Conservation (phyloP, 805 yeast genomes). For the Pichia occidentalis region DNA sequence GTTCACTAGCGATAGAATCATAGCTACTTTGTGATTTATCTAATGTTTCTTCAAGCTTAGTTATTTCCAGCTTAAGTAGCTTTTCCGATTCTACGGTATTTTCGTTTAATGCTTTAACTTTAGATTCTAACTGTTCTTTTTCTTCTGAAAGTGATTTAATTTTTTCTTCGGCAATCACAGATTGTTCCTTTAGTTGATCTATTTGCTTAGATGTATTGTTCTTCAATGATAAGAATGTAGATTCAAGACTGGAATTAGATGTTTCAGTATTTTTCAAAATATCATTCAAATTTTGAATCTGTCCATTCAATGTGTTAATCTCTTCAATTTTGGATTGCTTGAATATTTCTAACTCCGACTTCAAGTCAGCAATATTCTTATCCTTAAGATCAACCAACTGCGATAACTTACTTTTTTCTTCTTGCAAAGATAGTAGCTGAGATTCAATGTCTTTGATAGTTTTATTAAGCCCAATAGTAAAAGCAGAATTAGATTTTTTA, state of each 20-base stretch:
- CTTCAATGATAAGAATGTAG: not conserved
- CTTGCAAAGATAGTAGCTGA: not conserved
- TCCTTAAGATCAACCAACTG: not conserved
- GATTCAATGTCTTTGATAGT: not conserved
- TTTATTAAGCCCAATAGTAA: not conserved
- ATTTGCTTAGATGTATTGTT: conserved; percentile 1
- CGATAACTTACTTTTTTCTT: conserved; percentile 1
- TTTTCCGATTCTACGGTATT: not conserved
- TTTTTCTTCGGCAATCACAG: not conserved
- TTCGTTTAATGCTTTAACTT: not conserved
- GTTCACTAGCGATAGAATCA: not conserved
- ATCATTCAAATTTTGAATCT: conserved; percentile 2
- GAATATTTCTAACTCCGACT: not conserved
- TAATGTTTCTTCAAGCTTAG: not conserved
- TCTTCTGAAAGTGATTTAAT: not conserved
- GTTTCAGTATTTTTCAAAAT: conserved; percentile 2
- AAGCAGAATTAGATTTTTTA: not conserved
- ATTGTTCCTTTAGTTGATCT: conserved; percentile 1
- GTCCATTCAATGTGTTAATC: not conserved
- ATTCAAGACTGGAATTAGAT: conserved; percentile 3
- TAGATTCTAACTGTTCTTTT: not conserved
- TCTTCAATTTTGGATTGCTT: conserved; percentile 1
- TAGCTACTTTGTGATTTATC: not conserved
- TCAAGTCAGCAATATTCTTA: not conserved
- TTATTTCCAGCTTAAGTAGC: not conserved